A percentile compares a stretch with the other conserved stretches of the same genome.
These are phyloP conservation scores for Monosporascus sp. DNA, from an alignment of 2,329 filamentous ascomycete species.

Conservation along the genomic window DNA sequence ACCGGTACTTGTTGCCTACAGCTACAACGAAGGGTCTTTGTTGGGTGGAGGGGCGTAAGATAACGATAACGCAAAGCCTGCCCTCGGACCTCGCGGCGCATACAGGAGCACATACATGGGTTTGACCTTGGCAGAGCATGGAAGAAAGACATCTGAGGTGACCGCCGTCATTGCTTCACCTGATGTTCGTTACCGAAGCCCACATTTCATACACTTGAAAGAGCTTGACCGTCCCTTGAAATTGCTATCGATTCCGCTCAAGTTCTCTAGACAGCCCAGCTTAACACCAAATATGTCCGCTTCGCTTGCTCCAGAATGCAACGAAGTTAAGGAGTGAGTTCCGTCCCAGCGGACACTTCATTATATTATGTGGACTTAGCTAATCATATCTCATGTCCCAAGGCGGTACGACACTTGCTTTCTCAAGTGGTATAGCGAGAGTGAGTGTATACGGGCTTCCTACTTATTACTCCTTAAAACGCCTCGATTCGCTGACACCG, in stretches of 20 bases:
- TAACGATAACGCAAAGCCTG: conserved; percentile 8
- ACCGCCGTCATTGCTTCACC: too few relatives aligned
- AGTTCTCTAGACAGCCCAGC: too few relatives aligned
- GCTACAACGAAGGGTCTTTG: neutral
- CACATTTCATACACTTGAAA: neutral
- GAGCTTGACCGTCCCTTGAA: too few relatives aligned
- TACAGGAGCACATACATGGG: neutral
- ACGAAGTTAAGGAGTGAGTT: conserved; percentile 89
- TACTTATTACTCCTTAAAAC: conserved; percentile 12
- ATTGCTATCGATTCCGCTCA: too few relatives aligned
- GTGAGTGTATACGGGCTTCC: conserved; percentile 47
- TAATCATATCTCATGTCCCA: conserved; percentile 8
- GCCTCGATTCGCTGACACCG: conserved; percentile 2
- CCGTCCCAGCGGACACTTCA: conserved; percentile 2
- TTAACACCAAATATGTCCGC: conserved; percentile 65
- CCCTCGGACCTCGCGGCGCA: neutral
- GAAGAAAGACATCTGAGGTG: too few relatives aligned
- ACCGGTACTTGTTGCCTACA: neutral
- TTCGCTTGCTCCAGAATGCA: conserved; percentile 90
- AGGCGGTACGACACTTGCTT: conserved; percentile 97
- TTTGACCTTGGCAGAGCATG: too few relatives aligned
- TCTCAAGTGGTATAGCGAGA: conserved; percentile 98
- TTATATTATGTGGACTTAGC: neutral
- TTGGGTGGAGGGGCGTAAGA: conserved; percentile 2
- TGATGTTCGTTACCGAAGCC: too few relatives aligned